Percentiles rank a stretch among this genome's conserved stretches.
Conservation (phyloP, 139 green algal genomes). For the Haematococcus sp. region DNA sequence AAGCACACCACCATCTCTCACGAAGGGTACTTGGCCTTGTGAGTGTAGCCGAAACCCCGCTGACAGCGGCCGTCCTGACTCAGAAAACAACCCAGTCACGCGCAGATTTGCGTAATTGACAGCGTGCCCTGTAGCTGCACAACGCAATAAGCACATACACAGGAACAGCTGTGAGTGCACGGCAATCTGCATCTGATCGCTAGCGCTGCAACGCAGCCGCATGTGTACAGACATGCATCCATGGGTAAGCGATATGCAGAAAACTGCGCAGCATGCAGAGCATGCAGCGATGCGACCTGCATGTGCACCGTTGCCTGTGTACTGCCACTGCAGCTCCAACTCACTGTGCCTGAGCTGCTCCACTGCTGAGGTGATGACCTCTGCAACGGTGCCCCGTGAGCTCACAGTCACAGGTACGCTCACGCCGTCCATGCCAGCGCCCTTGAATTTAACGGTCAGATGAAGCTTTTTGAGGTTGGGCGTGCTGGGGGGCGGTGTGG, state of each 20-base stretch:
- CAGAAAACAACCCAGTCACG: background rate
- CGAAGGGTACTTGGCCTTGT: slow-evolving; percentile 4
- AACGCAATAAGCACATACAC: too few relatives aligned
- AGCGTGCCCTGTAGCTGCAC: background rate
- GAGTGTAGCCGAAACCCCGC: slow-evolving; percentile 1
- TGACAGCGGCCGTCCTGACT: slow-evolving; percentile 4
- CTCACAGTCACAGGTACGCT: background rate
- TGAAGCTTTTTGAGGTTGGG: background rate
- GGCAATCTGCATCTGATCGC: too few relatives aligned
- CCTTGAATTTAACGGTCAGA: slow-evolving; percentile 3
- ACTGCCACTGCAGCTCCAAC: background rate
- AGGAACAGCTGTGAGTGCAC: too few relatives aligned
- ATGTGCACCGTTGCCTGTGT: too few relatives aligned
- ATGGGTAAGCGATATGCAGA: too few relatives aligned
- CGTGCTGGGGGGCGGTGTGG: too few relatives aligned
- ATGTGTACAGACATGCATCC: too few relatives aligned
- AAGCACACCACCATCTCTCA: background rate
- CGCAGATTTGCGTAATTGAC: background rate
- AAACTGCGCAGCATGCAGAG: too few relatives aligned
- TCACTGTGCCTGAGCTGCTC: background rate
- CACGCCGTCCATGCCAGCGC: slow-evolving; percentile 2
- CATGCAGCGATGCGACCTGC: too few relatives aligned
- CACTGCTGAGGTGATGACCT: slow-evolving; percentile 8
- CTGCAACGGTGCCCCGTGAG: background rate
- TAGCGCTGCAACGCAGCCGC: too few relatives aligned